Evolutionary conservation across 73 alveolate genomes (phyloP), one percentile per base, ranked within the genome.

Genomic region (Paramecium bursaria): DNA sequence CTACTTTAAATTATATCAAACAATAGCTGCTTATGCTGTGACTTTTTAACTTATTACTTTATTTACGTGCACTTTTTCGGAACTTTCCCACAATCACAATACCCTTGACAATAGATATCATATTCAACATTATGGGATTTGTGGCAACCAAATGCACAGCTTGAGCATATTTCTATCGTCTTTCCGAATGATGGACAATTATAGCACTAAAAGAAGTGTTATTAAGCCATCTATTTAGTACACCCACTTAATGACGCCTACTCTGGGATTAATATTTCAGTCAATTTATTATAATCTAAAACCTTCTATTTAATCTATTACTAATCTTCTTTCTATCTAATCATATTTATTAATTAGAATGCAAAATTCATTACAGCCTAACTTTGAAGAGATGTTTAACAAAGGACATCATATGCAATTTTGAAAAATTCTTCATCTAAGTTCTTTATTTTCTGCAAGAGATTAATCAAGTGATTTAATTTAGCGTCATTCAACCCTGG

Each of bases 141-240:
- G 21, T 67, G 82, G 44, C 82, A 67, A 35, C 82, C 33, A 42
- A 67, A 67, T 0, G 82, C 82, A 39, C 82, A 67, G 21, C 55
- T 67, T 15, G 82, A 53, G 21, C 82, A 67, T 39, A 53, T 39
- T 39, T 39, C 6, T 15, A 67, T 42, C 27, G 26, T 33, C 39
- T 42, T 67, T 19, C 44, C 22, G 44, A 39, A 25, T 31, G 17
- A 21, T 2, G 14, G 15, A 67, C 82, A 67, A 10, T 67, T 21
- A 39, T 25, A 15, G 44, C 82, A 67, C 33, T 26, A 21, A 23
- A 25, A 67, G 0, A 42, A 39, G 33, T 67, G 10, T 67, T 67
- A 11, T 33, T 33, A 6, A n/a, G 29, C 44, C 7, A 39, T 31
- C 44, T 67, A 35, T 15, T 11, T 10, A 1, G 55, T 42, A 42